These are phyloP conservation scores for Botrytis fragariae DNA, from an alignment of 2,329 filamentous ascomycete genomes.

Conservation along the genomic window DNA sequence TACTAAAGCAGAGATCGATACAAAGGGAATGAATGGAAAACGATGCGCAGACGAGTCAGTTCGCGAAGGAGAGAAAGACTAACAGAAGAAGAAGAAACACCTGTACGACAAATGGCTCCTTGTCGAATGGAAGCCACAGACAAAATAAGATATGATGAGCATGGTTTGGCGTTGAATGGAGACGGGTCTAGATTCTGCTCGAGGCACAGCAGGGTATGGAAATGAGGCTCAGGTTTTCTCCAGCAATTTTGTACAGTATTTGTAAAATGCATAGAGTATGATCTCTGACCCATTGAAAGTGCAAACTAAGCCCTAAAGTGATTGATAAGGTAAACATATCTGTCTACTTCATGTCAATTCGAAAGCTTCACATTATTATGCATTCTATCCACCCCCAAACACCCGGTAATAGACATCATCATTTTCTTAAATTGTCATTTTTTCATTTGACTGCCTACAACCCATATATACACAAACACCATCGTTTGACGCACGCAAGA, in stretches of 20 bases:
- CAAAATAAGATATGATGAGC: slow-evolving; percentile 22
- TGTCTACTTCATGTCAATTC: not conserved
- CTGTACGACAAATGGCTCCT: not conserved
- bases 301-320: too few relatives aligned
- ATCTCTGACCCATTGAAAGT: slow-evolving; percentile 1
- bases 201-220: not conserved
- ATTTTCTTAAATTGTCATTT: slow-evolving; percentile 23
- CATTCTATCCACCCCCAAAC: not conserved
- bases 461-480: slow-evolving; percentile 41
- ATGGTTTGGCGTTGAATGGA: slow-evolving; percentile 35
- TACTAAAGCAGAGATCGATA: not conserved
- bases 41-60: not conserved
- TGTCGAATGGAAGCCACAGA: not conserved
- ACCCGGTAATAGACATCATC: not conserved
- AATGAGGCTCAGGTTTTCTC: slow-evolving; percentile 17
- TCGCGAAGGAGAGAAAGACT: too few relatives aligned
- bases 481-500: slow-evolving; percentile 25
- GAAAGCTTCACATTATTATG: not conserved
- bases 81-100: not conserved
- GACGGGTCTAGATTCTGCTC: slow-evolving; percentile 29
- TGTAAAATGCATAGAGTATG: slow-evolving; percentile 26
- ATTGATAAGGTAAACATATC: not conserved
- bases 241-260: slow-evolving; percentile 17
- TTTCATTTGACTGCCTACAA: slow-evolving; percentile 33
- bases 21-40: not conserved